Conservation (phyloP, 495 filamentous ascomycete species). For the Massariosphaeria phaeospora region DNA sequence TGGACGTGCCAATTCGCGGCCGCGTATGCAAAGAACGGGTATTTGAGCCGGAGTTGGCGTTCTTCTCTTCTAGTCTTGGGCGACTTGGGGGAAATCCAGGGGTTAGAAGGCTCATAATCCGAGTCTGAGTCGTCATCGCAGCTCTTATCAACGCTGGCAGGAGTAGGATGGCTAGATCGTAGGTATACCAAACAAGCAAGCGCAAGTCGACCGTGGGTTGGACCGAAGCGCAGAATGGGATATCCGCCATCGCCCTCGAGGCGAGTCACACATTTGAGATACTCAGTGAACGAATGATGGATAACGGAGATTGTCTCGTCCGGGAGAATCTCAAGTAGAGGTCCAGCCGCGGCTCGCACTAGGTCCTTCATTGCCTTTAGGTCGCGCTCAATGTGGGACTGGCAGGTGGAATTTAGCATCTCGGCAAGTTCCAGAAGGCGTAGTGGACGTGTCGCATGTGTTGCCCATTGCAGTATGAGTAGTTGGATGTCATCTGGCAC, state of each 20-base stretch:
- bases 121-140: too few species aligned
- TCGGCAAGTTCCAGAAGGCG: conserved; percentile 49
- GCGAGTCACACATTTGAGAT: conserved; percentile 35
- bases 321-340: conserved; percentile 47
- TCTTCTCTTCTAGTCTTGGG: not conserved
- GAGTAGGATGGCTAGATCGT: not conserved
- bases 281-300: conserved; percentile 55
- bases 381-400: conserved; percentile 4
- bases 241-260: conserved; percentile 16
- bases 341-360: conserved; percentile 44
- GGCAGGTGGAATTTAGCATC: conserved; percentile 29
- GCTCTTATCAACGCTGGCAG: too few species aligned
- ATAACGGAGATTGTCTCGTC: conserved; percentile 50
- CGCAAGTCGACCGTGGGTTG: conserved; percentile 36
- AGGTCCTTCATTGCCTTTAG: conserved; percentile 36
- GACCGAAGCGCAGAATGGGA: conserved; percentile 34
- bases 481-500: conserved; percentile 43
- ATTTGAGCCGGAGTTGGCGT: not conserved
- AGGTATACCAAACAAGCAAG: conserved; percentile 14
- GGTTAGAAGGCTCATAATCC: too few species aligned
- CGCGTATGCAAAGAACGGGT: conserved; percentile 39
- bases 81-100: not conserved
- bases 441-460: conserved; percentile 48
- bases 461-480: conserved; percentile 46
- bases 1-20: conserved; percentile 34